A percentile compares a stretch with the other conserved stretches of the same genome.
Conservation (phyloP, 2,329 filamentous ascomycete species). For the Cladobotryum protrusum region DNA sequence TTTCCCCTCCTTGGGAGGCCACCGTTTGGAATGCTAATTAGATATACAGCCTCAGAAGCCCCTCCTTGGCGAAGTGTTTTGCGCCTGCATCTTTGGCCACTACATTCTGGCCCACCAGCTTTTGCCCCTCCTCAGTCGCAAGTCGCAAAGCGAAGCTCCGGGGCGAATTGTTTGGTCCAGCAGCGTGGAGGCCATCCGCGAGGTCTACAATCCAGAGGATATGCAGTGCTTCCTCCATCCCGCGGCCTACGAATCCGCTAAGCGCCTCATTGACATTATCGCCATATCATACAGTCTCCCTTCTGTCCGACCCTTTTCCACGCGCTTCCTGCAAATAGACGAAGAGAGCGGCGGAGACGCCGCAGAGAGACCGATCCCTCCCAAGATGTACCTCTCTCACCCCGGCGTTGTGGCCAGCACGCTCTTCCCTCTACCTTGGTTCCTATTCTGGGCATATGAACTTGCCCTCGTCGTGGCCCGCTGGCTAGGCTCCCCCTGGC, state of each 20-base stretch:
- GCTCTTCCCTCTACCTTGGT: constrained; percentile 66
- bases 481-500: constrained; percentile 82
- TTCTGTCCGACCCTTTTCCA: constrained; percentile 50
- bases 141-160: constrained; percentile 31
- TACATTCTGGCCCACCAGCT: constrained; percentile 82
- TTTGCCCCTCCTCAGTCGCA: constrained; percentile 61
- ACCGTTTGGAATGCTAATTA: neutral
- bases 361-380: constrained; percentile 28
- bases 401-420: constrained; percentile 81
- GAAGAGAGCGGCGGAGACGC: constrained; percentile 13
- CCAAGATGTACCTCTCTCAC: constrained; percentile 72
- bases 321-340: constrained; percentile 45
- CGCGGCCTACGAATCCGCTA: constrained; percentile 76
- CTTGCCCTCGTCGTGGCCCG: constrained; percentile 65
- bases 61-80: constrained; percentile 73
- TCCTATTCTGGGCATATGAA: constrained; percentile 65
- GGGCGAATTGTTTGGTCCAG: constrained; percentile 82
- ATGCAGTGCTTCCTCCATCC: constrained; percentile 62
- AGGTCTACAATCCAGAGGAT: constrained; percentile 59
- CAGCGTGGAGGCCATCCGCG: constrained; percentile 61
- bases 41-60: constrained; percentile 45
- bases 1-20: neutral
- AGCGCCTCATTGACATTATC: constrained; percentile 80
- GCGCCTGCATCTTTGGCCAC: constrained; percentile 91
- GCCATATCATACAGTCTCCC: constrained; percentile 67